Evolutionary conservation across 2,329 filamentous ascomycete genomes (phyloP).

Genomic region (Colletotrichum simmondsii): DNA sequence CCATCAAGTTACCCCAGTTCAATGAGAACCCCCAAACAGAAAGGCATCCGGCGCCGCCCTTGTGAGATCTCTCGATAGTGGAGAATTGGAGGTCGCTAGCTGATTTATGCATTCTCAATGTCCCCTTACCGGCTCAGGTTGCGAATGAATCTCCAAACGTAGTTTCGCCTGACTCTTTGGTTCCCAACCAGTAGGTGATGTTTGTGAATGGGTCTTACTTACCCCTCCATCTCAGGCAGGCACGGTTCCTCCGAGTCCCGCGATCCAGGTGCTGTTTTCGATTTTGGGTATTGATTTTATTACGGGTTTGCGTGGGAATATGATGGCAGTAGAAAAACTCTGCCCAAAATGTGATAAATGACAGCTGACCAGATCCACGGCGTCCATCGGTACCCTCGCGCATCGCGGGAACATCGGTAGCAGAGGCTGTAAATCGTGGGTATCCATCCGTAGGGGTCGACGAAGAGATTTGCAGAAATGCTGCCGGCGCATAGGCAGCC

Average conservation of each 20-base stretch:
- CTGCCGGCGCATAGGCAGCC: neutral
- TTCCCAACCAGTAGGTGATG: neutral
- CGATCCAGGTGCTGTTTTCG: neutral
- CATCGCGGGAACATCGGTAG: constrained; percentile 17
- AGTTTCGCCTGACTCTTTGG: neutral
- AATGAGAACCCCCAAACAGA: constrained; percentile 6
- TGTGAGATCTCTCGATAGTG: neutral
- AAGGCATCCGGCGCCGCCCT: neutral
- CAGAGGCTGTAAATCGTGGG: neutral
- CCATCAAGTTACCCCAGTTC: neutral
- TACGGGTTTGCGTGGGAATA: neutral
- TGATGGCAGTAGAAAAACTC: neutral
- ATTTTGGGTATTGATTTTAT: neutral
- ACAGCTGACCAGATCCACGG: constrained; percentile 25
- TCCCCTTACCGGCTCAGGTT: constrained; percentile 2
- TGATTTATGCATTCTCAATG: neutral
- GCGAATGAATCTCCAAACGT: neutral
- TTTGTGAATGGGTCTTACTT: neutral
- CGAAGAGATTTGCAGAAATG: no score
- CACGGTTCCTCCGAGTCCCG: neutral
- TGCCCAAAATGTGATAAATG: constrained; percentile 13
- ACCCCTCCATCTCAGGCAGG: constrained; percentile 4
- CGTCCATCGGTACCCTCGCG: constrained; percentile 2
- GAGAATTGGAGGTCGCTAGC: neutral
- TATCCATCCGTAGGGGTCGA: no score